Base-by-base conservation (phyloP, 805 yeast species). In the Kluyveromyces nonfermentans region DNA sequence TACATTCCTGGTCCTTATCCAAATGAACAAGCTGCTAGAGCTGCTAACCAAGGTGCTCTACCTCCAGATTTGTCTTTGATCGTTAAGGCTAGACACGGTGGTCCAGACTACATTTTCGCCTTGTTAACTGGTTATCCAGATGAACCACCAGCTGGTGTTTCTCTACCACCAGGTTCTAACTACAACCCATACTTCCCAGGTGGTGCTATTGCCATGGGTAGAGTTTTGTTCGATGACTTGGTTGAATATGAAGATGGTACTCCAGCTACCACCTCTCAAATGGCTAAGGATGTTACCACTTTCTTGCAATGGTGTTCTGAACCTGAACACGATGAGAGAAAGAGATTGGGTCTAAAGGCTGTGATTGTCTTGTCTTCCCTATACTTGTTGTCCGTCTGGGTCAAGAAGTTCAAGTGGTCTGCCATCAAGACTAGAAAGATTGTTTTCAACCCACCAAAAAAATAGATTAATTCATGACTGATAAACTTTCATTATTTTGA, bases 181-280 rank as follows among this genome's bases (percentile, higher is more conserved):
- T 93, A 93, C 74, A 93, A 93, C 78, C 98, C 98, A 63, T 93
- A 93, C 77, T 93, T 93, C 96, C 97, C 98, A 67, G 97, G 97
- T 72, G 97, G 98, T 54, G 77, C 97, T 35, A 90, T 93, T 74
- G 98, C 96, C 57, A 93, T 93, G 98, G 97, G 86, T 65, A 85
- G 98, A 74, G 97, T 90, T 47, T 76, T 93, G 68, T 93, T 89
- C 58, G 98, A 93, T 65, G 98, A 86, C 54, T 76, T 93, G 63
- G 98, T 93, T 52, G 98, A 93, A 75, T 93, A 81, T 71, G 98
- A 93, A 68, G 98, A 93, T 67, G 98, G 98, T 64, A 93, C 98
- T 47, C 96, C 95, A 47, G 97, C 98, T 43, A 81, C 97, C 43
- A 84, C 97, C 51, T 82, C 97, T 46, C 98, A 93, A 75, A 89